These are phyloP conservation scores for Camelina hispida DNA, from an alignment of 345 rosid genomes.

Conservation along the genomic window DNA sequence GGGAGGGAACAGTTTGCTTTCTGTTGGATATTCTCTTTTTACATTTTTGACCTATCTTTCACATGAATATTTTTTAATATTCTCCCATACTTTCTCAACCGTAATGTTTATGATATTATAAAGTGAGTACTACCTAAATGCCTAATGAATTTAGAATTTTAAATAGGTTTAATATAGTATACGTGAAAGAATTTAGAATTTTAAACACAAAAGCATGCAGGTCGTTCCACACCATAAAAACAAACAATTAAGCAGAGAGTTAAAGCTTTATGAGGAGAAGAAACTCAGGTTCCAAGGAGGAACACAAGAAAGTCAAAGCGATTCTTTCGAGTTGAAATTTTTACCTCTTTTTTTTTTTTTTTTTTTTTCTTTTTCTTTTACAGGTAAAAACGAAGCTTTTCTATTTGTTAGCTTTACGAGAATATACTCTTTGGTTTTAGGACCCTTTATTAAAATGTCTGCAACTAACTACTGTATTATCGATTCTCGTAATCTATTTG, in stretches of 20 bases:
- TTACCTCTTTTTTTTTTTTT: not conserved
- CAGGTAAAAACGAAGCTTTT: constrained; percentile 29
- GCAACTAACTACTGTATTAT: constrained; percentile 15
- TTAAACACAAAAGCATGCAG: not conserved
- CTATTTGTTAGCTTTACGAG: constrained; percentile 29
- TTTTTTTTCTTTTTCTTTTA: constrained; percentile 14
- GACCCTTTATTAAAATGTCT: constrained; percentile 14
- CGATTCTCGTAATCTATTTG: not conserved
- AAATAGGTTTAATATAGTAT: not conserved
- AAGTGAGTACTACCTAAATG: not conserved
- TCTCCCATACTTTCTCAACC: not conserved
- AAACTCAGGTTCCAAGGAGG: constrained; percentile 17
- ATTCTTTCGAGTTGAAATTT: constrained; percentile 33
- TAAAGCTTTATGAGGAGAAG: constrained; percentile 13
- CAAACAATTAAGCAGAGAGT: not conserved
- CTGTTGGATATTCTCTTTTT: constrained; percentile 25
- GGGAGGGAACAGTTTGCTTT: constrained; percentile 24
- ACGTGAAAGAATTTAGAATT: not conserved
- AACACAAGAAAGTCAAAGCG: constrained; percentile 42
- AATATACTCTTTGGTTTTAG: constrained; percentile 34
- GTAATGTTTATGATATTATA: not conserved
- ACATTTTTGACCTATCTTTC: constrained; percentile 18
- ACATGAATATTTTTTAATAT: constrained; percentile 5
- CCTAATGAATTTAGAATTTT: not conserved
- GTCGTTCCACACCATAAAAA: not conserved